Evolutionary conservation across 192 early-diverging fungal genomes (phyloP).

Genomic region (Umbelopsis sp.): DNA sequence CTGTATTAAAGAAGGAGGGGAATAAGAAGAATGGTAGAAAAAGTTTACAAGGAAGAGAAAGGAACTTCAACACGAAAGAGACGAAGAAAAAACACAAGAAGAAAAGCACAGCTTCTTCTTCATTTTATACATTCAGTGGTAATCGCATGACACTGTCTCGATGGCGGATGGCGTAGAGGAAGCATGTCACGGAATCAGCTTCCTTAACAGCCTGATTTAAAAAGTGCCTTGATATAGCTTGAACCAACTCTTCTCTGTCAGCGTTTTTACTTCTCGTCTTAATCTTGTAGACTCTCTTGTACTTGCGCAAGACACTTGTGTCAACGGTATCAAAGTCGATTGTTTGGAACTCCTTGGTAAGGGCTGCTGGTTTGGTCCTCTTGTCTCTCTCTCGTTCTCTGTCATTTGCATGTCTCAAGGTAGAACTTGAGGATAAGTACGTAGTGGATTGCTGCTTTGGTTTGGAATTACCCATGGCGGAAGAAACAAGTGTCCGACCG

Average conservation of each 20-base stretch:
- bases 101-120: not conserved
- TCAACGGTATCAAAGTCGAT: slow-evolving; percentile 47
- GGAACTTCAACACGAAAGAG: no score
- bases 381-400: slow-evolving; percentile 21
- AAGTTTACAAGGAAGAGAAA: not conserved
- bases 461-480: slow-evolving; percentile 12
- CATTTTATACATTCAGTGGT: slow-evolving; percentile 20
- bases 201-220: slow-evolving; percentile 40
- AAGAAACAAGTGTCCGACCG: slow-evolving; percentile 10
- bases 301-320: slow-evolving; percentile 42
- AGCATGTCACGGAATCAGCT: slow-evolving; percentile 44
- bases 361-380: slow-evolving; percentile 13
- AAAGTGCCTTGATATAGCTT: slow-evolving; percentile 43
- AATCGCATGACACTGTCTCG: slow-evolving; percentile 28
- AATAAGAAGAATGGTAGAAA: not conserved
- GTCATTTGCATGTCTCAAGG: not conserved
- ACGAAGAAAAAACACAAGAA: not conserved
- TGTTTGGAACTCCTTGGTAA: slow-evolving; percentile 34
- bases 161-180: slow-evolving; percentile 44
- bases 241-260: slow-evolving; percentile 46
- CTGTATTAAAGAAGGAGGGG: not conserved
- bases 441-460: slow-evolving; percentile 11
- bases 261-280: slow-evolving; percentile 26
- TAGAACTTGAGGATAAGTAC: not conserved
- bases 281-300: slow-evolving; percentile 44